Conservation (phyloP, 1,139 yeast genomes). For the Debaryomyces coudertii region DNA sequence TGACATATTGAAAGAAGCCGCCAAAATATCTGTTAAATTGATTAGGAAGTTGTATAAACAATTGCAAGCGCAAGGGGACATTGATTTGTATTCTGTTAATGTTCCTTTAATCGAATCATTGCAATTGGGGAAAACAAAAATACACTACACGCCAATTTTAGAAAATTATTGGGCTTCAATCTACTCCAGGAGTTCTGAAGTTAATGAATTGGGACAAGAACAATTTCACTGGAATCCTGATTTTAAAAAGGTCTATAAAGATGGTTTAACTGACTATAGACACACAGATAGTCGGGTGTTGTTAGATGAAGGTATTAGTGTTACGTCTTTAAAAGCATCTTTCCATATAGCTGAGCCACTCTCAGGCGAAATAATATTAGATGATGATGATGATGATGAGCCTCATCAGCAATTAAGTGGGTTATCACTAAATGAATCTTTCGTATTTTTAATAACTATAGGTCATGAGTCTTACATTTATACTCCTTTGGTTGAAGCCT, state of each 20-base stretch:
- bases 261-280: conserved; percentile 53
- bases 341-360: conserved; percentile 60
- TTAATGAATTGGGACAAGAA: conserved; percentile 30
- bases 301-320: conserved; percentile 59
- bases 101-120: conserved; percentile 68
- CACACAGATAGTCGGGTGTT: conserved; percentile 62
- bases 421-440: conserved; percentile 27
- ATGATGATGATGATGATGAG: conserved; percentile 27
- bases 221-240: conserved; percentile 82
- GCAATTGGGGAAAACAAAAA: conserved; percentile 55
- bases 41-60: conserved; percentile 58
- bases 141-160: conserved; percentile 74
- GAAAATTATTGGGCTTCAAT: conserved; percentile 79
- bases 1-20: conserved; percentile 63
- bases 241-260: conserved; percentile 66
- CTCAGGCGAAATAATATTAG: conserved; percentile 57
- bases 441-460: conserved; percentile 34
- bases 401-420: conserved; percentile 3
- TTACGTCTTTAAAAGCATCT: conserved; percentile 82
- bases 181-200: conserved; percentile 28
- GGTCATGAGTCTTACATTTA: conserved; percentile 56
- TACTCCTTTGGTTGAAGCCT: conserved; percentile 53
- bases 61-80: conserved; percentile 52
- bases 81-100: conserved; percentile 81
- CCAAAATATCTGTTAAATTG: conserved; percentile 65